Conservation (phyloP, 495 filamentous ascomycete genomes). For the Immersiella caudata region DNA sequence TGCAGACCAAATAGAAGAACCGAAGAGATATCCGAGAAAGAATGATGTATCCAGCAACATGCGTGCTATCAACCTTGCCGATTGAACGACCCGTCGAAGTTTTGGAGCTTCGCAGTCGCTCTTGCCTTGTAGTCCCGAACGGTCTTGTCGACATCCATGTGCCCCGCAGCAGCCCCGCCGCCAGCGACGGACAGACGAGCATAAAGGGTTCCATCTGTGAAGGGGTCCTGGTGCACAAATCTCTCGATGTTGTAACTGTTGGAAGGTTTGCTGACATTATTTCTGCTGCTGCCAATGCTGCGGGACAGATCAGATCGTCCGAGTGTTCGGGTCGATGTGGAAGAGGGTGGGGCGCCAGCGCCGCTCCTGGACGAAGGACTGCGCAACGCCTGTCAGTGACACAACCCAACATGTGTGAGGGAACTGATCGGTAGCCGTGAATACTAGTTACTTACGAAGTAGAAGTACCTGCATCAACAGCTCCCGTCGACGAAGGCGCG, state of each 20-base stretch:
- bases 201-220: background rate
- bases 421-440: too few relatives aligned
- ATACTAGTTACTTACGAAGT: background rate
- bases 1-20: background rate
- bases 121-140: background rate
- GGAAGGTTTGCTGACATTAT: background rate
- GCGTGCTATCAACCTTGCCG: background rate
- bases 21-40: background rate
- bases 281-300: background rate
- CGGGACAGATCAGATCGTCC: background rate
- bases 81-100: background rate
- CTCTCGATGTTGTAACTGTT: background rate
- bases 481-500: background rate
- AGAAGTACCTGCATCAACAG: background rate
- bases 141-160: background rate
- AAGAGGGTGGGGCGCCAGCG: background rate
- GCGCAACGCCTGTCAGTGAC: too few relatives aligned
- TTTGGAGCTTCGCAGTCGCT: background rate
- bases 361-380: background rate
- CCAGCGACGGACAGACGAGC: background rate
- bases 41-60: background rate
- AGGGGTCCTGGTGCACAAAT: background rate
- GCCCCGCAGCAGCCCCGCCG: background rate
- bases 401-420: too few relatives aligned
- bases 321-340: background rate